Base-by-base conservation (phyloP, 116 monocot genomes). In the Posidonia oceanica region DNA sequence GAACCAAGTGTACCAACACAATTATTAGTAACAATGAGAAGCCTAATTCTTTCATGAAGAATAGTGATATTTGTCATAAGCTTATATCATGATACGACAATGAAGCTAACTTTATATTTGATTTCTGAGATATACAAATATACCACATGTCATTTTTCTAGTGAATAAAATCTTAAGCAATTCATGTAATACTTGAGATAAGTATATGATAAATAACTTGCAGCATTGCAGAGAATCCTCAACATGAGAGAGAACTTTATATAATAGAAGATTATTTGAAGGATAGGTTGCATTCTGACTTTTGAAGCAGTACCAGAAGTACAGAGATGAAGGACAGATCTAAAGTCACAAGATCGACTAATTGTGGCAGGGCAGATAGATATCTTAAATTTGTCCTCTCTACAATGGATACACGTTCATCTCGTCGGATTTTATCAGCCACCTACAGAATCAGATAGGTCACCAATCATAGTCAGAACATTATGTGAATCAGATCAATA, bases 311-410 rank as follows among this genome's bases (percentile, higher is more conserved):
- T 86, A 98, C 97, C 93, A 82, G 14, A 75, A 98, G 93, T 75
- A 98, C 86, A 72, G 97, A 98, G 71, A 98, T 98, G 82, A 98
- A 98, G n/a, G 97, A 98, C 52, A 98, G 63, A 75, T 92, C 97
- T 42, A 98, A 65, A 23, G 97, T 98, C 83, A 98, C 93, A 72
- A 98, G 21, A 72, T 98, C 97, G 61, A 98, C 90, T 76, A 75
- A 53, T 73, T 92, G 80, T 4, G 97, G 89, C 52, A 98, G 74
- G 71, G 76, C 82, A 64, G 89, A 70, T 62, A 98, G 85, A 76
- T 92, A 87, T 92, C 97, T 89, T 68, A 98, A 82, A 85, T 98
- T 98, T 68, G 93, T 98, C 41, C 89, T 79, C 75, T 98, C 97
- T 60, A 98, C 75, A 3, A 98, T 74, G 72, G 71, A 82, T 15